These are phyloP conservation scores for Aspergillus ochraceus DNA, from an alignment of 2,329 filamentous ascomycete species.

Conservation along the genomic window DNA sequence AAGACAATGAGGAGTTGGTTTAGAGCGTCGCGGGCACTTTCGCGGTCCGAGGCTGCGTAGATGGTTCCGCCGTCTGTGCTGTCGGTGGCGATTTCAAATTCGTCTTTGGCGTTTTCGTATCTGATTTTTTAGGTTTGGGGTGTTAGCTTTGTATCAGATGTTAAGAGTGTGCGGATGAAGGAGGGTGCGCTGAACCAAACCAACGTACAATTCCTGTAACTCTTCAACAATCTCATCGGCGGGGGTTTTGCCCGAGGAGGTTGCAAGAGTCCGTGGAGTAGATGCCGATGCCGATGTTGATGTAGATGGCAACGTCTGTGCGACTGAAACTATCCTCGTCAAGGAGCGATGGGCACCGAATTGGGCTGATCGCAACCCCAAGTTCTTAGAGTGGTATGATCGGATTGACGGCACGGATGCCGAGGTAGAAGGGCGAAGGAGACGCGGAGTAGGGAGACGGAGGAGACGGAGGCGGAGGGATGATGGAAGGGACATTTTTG, in stretches of 20 bases:
- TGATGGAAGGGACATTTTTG: not conserved
- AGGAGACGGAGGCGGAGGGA: not conserved
- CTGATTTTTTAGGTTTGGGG: conserved; percentile 23
- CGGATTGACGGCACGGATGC: not conserved
- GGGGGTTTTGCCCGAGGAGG: conserved; percentile 24
- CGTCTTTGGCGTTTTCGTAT: conserved; percentile 48
- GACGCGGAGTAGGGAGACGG: not conserved
- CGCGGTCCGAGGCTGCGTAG: conserved; percentile 48
- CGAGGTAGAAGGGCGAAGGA: not conserved
- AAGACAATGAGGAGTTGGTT: conserved; percentile 39
- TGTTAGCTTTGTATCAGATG: not conserved
- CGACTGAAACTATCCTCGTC: too few relatives aligned
- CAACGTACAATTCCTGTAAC: conserved; percentile 37
- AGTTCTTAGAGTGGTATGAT: not conserved
- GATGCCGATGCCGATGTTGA: too few relatives aligned
- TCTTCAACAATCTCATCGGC: conserved; percentile 38
- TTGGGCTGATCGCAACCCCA: too few relatives aligned
- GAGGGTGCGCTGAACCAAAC: too few relatives aligned
- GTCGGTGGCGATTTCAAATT: conserved; percentile 52
- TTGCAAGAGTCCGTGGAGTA: not conserved
- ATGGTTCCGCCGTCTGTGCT: conserved; percentile 47
- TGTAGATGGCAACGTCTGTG: too few relatives aligned
- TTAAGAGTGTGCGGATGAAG: not conserved
- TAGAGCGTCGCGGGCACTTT: conserved; percentile 47
- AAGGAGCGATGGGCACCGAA: not conserved